Percentiles rank a stretch among this genome's conserved stretches.
Evolutionary conservation across 371 early-diverging fungal genomes (phyloP).

Genomic region (Dichotomocladium elegans): DNA sequence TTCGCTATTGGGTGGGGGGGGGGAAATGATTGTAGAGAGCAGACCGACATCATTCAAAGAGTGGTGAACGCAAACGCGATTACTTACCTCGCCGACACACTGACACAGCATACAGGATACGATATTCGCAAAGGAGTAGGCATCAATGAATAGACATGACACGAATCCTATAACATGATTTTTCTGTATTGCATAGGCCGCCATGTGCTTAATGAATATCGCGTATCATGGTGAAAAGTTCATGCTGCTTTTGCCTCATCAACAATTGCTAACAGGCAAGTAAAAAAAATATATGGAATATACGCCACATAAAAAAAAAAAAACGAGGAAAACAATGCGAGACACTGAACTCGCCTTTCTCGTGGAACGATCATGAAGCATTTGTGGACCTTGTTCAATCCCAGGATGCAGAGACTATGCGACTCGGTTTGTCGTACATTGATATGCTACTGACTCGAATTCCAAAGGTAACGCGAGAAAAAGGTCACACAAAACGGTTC

Average conservation of each 20-base stretch:
- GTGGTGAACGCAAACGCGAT: conserved; percentile 51
- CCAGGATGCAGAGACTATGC: conserved; percentile 42
- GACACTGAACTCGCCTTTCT: no score
- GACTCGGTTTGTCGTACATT: conserved; percentile 44
- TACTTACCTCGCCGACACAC: conserved; percentile 49
- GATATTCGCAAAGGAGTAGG: conserved; percentile 65
- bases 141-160: not conserved
- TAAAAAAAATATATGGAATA: not conserved
- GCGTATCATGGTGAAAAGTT: conserved; percentile 49
- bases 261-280: conserved; percentile 44
- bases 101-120: conserved; percentile 47
- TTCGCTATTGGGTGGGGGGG: no score
- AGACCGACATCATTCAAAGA: conserved; percentile 35
- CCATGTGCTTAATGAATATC: conserved; percentile 49
- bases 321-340: no score
- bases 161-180: not conserved
- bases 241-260: conserved; percentile 38
- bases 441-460: conserved; percentile 36
- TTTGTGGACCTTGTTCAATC: conserved; percentile 51
- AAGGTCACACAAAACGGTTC: not conserved
- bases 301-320: no score
- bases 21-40: conserved; percentile 14
- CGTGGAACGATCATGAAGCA: conserved; percentile 14
- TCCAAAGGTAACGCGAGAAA: conserved; percentile 13
- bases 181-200: conserved; percentile 34